A percentile compares a stretch with the other conserved stretches of the same genome.
These are phyloP conservation scores for Piloderma croceum DNA, from an alignment of 768 basidiomycete genomes.

Conservation along the genomic window DNA sequence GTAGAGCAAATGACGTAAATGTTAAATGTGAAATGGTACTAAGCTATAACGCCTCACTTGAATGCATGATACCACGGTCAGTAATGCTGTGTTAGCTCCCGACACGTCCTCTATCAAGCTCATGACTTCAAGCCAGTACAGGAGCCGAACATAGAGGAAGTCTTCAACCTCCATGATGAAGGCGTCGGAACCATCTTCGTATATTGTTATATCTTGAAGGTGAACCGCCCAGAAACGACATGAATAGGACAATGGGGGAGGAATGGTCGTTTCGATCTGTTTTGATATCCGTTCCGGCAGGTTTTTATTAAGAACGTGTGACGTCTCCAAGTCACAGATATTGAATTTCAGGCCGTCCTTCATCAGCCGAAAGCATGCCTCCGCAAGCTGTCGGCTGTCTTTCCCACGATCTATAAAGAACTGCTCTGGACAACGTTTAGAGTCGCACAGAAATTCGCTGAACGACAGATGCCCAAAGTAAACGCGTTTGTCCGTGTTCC, in stretches of 20 bases:
- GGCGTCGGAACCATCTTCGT: no score
- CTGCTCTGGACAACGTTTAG: no score
- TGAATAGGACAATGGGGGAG: constrained; percentile 23
- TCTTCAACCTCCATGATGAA: constrained; percentile 12
- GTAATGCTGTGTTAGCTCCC: neutral
- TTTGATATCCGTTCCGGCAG: no score
- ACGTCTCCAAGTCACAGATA: constrained; percentile 28
- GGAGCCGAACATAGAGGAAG: constrained; percentile 18
- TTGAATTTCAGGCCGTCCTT: constrained; percentile 27
- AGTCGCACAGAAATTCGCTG: no score
- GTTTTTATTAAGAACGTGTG: constrained; percentile 24
- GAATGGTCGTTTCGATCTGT: no score
- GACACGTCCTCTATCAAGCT: constrained; percentile 19
- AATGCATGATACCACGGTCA: constrained; percentile 1
- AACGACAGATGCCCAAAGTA: no score
- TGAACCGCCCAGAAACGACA: constrained; percentile 30
- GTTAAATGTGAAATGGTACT: no score
- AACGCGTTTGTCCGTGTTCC: no score
- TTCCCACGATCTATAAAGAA: constrained; percentile 14
- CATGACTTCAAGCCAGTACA: constrained; percentile 31
- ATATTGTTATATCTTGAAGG: constrained; percentile 7
- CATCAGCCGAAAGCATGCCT: constrained; percentile 24
- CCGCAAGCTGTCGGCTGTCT: constrained; percentile 18
- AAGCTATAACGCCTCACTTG: no score
- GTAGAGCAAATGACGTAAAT: no score